phyloP scores from a whole-genome alignment of 2,329 filamentous ascomycete species.

The Colletotrichum tropicale region DNA sequence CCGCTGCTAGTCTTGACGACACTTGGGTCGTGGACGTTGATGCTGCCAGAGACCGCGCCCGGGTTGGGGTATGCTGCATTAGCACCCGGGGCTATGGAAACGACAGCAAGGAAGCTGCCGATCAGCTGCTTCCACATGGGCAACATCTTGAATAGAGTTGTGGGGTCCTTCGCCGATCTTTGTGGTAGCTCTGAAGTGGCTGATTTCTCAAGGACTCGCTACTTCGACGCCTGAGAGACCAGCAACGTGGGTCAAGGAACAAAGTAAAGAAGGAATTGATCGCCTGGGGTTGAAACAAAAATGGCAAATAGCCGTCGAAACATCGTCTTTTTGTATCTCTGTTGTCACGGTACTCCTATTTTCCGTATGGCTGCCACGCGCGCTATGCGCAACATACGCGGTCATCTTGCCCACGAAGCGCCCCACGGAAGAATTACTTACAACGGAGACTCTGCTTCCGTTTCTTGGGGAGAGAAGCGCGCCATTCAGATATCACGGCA shows the following conservation, averaged over 20 bases:
- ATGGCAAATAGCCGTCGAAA: neutral
- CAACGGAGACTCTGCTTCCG: neutral
- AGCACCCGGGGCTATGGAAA: constrained; percentile 12
- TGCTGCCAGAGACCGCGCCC: constrained; percentile 28
- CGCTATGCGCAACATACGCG: neutral
- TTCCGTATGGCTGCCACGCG: neutral
- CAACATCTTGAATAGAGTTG: constrained; percentile 3
- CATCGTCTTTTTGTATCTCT: neutral
- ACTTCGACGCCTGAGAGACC: neutral
- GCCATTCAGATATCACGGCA: neutral
- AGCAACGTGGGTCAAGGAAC: rapidly evolving
- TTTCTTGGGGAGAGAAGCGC: neutral
- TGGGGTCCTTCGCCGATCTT: neutral
- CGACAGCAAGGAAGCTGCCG: constrained; percentile 25
- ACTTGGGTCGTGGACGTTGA: constrained; percentile 31
- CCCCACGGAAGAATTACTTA: constrained; percentile 16
- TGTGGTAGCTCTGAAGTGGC: neutral
- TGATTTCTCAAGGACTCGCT: neutral
- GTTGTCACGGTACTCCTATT: neutral
- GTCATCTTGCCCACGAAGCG: neutral
- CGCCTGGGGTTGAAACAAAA: neutral
- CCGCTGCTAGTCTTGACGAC: constrained; percentile 32
- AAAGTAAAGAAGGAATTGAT: neutral
- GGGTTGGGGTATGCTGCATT: constrained; percentile 22
- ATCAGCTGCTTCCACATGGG: constrained; percentile 25